Percentiles rank a stretch among this genome's conserved stretches.
Conservation (phyloP, 2,329 filamentous ascomycete species). For the Exophiala phaeomuriformis region DNA sequence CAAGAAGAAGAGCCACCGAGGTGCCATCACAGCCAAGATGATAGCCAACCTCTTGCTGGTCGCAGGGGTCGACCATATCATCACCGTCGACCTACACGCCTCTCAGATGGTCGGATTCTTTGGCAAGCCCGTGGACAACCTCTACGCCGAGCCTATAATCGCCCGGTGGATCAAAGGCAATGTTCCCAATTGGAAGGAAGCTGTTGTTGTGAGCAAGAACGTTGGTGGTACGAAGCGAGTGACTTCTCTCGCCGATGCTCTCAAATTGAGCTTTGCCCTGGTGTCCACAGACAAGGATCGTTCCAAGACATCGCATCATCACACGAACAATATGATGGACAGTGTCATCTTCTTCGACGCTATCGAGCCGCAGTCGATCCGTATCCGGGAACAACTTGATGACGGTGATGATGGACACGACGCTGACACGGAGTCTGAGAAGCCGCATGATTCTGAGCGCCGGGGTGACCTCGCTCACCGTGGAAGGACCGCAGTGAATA, state of each 20-base stretch:
- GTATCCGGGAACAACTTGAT: slow-evolving; percentile 14
- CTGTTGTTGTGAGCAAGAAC: slow-evolving; percentile 97
- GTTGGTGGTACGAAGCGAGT: slow-evolving; percentile 95
- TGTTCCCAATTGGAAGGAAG: slow-evolving; percentile 72
- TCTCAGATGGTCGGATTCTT: slow-evolving; percentile 99
- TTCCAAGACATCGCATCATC: slow-evolving; percentile 31
- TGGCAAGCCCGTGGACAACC: slow-evolving; percentile 92
- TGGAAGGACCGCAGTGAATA: slow-evolving; percentile 3
- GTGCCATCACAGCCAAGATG: slow-evolving; percentile 95
- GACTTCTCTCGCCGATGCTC: slow-evolving; percentile 85
- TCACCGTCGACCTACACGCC: slow-evolving; percentile 91
- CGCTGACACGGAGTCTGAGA: slow-evolving; percentile 29
- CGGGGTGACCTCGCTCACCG: slow-evolving; percentile 8
- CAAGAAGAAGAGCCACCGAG: slow-evolving; percentile 96
- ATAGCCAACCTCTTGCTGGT: slow-evolving; percentile 89
- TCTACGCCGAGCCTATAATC: slow-evolving; percentile 90
- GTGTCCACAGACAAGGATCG: slow-evolving; percentile 73
- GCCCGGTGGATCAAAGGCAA: slow-evolving; percentile 92
- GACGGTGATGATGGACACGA: slow-evolving; percentile 28
- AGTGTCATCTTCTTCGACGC: slow-evolving; percentile 70
- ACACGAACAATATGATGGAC: slow-evolving; percentile 57
- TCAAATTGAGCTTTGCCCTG: slow-evolving; percentile 97
- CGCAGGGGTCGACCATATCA: slow-evolving; percentile 92
- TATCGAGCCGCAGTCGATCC: slow-evolving; percentile 41
- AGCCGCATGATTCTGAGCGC: slow-evolving; percentile 12